Conservation (phyloP, 208 protist species). For the Leishmania tropica region DNA sequence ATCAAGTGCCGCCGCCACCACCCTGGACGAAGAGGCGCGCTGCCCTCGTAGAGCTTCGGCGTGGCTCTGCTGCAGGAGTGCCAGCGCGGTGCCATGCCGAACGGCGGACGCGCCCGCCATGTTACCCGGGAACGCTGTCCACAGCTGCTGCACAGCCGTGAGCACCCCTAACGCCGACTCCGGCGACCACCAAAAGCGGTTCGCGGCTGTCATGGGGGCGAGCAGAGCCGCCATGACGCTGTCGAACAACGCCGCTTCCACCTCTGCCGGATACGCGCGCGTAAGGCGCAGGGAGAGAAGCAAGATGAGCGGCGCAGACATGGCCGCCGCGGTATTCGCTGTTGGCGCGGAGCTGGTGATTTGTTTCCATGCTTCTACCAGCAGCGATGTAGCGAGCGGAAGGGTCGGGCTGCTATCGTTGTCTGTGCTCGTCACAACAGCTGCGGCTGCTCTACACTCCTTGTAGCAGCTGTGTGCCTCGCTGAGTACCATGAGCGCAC, state of each 20-base stretch:
- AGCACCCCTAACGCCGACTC: constrained; percentile 15
- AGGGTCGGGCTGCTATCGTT: constrained; percentile 26
- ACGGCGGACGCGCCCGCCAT: constrained; percentile 3
- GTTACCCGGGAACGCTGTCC: constrained; percentile 12
- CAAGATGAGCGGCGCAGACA: constrained; percentile 10
- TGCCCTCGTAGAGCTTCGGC: not conserved
- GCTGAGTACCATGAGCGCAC: constrained; percentile 31
- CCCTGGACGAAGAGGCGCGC: not conserved
- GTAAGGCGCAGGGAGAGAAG: constrained; percentile 27
- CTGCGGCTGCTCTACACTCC: not conserved
- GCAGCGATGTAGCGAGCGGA: constrained; percentile 61
- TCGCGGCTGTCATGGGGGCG: constrained; percentile 21
- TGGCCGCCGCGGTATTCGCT: not conserved
- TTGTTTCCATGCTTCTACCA: constrained; percentile 38
- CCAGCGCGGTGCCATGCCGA: constrained; percentile 21
- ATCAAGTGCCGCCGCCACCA: constrained; percentile 10
- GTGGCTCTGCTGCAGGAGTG: constrained; percentile 26
- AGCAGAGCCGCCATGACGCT: constrained; percentile 21
- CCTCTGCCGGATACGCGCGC: constrained; percentile 17
- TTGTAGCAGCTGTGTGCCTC: constrained; percentile 30
- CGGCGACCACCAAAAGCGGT: constrained; percentile 27
- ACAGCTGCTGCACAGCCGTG: constrained; percentile 27
- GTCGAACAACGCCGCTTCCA: constrained; percentile 28
- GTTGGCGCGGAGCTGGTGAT: constrained; percentile 15
- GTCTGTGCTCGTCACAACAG: not conserved